phyloP scores from a whole-genome alignment of 2,329 filamentous ascomycete species.

The Coniochaeta ligniaria region DNA sequence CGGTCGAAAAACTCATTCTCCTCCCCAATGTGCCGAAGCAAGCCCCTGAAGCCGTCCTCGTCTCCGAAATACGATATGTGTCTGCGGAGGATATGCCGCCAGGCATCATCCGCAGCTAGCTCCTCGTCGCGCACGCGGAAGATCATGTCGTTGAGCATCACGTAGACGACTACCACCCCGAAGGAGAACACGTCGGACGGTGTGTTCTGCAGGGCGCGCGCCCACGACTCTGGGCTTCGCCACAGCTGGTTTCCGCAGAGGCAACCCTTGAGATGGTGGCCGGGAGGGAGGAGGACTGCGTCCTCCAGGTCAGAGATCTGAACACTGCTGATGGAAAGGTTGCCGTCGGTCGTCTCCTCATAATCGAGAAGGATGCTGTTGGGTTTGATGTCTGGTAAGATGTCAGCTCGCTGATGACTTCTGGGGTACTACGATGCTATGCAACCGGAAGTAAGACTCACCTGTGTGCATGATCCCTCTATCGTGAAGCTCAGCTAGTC shows the following conservation, averaged over 20 bases:
- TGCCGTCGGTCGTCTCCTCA: slow-evolving; percentile 10
- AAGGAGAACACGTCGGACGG: slow-evolving; percentile 27
- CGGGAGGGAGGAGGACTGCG: slow-evolving; percentile 16
- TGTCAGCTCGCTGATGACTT: neutral
- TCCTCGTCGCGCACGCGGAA: slow-evolving; percentile 16
- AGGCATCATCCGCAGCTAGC: slow-evolving; percentile 13
- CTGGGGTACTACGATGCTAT: neutral
- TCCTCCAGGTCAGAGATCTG: slow-evolving; percentile 24
- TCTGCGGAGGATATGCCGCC: slow-evolving; percentile 11
- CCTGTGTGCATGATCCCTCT: slow-evolving; percentile 23
- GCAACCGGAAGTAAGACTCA: slow-evolving; percentile 4
- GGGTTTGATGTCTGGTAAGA: slow-evolving; percentile 24
- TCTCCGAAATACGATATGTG: slow-evolving; percentile 10
- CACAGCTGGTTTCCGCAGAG: slow-evolving; percentile 23
- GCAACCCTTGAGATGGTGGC: slow-evolving; percentile 13
- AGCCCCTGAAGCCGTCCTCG: slow-evolving; percentile 4
- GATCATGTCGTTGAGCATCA: slow-evolving; percentile 20
- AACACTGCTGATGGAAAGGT: slow-evolving; percentile 14
- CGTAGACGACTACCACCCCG: slow-evolving; percentile 23
- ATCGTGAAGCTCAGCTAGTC: slow-evolving; percentile 24
- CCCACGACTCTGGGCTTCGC: slow-evolving; percentile 26
- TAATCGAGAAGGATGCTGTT: slow-evolving; percentile 27
- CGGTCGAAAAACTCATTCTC: slow-evolving; percentile 4
- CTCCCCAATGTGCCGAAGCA: slow-evolving; percentile 7
- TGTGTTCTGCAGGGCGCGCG: slow-evolving; percentile 18